Base-by-base conservation (phyloP, 305 asterid genomes). In the Fraxinus latifolia region DNA sequence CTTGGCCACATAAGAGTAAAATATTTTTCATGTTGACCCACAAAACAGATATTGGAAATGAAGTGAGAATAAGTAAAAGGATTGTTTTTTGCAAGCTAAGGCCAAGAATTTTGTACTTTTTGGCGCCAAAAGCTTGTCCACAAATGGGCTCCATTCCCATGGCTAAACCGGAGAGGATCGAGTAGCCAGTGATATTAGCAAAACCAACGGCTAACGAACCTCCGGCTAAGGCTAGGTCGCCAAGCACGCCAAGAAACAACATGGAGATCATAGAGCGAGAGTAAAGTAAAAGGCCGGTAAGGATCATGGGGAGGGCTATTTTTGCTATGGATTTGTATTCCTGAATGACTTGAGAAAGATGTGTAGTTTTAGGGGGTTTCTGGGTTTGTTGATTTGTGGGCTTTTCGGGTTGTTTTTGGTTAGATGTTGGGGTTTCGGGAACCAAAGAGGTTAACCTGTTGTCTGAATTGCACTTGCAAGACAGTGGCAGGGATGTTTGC, bases 71-170 rank as follows among this genome's bases (percentile, higher is more conserved):
- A 62, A 89, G 89, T n/a, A 89, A 68, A 5, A 89, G 88, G 0
- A 83, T 55, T 0, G 79, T 80, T 19, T 85, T 85, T 53, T 89
- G 90, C 29, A 89, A 79, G 39, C 84, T 55, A 27, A 87, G 83
- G 3, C 90, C 90, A 73, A 89, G 83, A 58, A 86, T 80, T 0
- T 74, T 83, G 44, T 83, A 85, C 1, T 33, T 83, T 79, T 85
- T 87, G 76, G 90, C 88, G 4, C 90, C 92, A 70, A 87, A 89
- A 31, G 92, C 90, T 81, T 89, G 90, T 7, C 88, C 88, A 27
- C 89, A 87, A 17, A 89, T 89, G 1, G 91, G 90, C 58, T 89
- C 91, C 90, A 89, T 89, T 23, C 91, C 91, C 87, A 85, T 85
- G 83, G 91, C 87, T 70, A 89, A 80, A 23, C 91, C 90, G 53